Conservation (phyloP, 192 early-diverging fungal genomes). For the Rhizophagus sp. region DNA sequence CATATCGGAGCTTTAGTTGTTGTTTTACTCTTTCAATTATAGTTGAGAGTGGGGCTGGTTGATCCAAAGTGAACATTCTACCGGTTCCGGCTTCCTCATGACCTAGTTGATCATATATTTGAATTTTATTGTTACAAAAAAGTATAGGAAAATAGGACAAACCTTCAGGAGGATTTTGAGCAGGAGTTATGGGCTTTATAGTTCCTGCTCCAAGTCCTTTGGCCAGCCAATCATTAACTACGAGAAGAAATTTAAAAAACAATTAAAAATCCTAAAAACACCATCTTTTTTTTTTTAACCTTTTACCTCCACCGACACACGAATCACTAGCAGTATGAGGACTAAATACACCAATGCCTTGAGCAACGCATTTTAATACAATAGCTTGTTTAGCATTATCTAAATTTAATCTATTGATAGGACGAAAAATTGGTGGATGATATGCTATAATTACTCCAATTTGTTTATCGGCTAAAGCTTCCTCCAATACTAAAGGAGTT, state of each 20-base stretch:
- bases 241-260: neutral
- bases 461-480: conserved; percentile 69
- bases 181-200: conserved; percentile 38
- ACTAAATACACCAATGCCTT: conserved; percentile 83
- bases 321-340: conserved; percentile 92
- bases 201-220: conserved; percentile 57
- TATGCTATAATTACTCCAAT: conserved; percentile 92
- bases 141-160: neutral
- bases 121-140: neutral
- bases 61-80: conserved; percentile 57
- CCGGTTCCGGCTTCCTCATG: conserved; percentile 64
- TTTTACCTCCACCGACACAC: conserved; percentile 66
- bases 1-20: conserved; percentile 64
- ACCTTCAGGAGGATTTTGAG: conserved; percentile 57
- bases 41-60: conserved; percentile 50
- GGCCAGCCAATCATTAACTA: conserved; percentile 92
- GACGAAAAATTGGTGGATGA: conserved; percentile 89
- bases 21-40: conserved; percentile 65
- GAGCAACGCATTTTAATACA: conserved; percentile 78
- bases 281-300: neutral
- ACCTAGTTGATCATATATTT: conserved; percentile 33
- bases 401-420: conserved; percentile 76
- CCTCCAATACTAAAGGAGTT: conserved; percentile 73
- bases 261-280: neutral
- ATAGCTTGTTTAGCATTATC: conserved; percentile 80